These are phyloP conservation scores for Debaryomyces sp. DNA, from an alignment of 1,139 yeast genomes.

Conservation along the genomic window DNA sequence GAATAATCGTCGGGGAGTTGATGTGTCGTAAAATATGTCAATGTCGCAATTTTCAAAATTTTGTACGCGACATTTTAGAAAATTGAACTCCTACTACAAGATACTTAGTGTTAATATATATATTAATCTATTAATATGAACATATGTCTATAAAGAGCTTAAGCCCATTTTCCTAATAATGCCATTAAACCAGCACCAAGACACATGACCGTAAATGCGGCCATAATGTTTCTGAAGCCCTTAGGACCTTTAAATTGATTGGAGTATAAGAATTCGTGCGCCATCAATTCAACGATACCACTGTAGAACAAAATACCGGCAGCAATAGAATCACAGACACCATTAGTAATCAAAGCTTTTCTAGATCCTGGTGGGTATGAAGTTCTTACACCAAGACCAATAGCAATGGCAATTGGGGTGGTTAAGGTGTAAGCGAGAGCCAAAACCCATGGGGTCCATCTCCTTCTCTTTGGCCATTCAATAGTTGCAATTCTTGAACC, in stretches of 20 bases:
- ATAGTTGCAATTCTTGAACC: slow-evolving; percentile 44
- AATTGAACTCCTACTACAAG: neutral
- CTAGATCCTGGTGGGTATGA: slow-evolving; percentile 38
- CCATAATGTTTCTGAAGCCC: slow-evolving; percentile 20
- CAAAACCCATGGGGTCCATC: slow-evolving; percentile 37
- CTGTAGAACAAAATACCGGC: slow-evolving; percentile 43
- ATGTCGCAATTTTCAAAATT: slow-evolving; percentile 1
- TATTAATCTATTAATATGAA: slow-evolving; percentile 1
- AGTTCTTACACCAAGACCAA: slow-evolving; percentile 39
- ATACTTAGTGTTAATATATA: neutral
- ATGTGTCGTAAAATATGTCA: neutral
- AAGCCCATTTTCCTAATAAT: slow-evolving; percentile 48
- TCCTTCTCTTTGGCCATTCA: slow-evolving; percentile 34
- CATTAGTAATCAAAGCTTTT: slow-evolving; percentile 36
- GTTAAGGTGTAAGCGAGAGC: slow-evolving; percentile 34
- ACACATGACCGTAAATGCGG: slow-evolving; percentile 30
- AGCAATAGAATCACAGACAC: slow-evolving; percentile 39
- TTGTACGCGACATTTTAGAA: neutral
- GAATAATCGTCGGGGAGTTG: neutral
- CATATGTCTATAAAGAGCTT: neutral
- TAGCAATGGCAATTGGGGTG: slow-evolving; percentile 40
- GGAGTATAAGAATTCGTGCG: slow-evolving; percentile 38
- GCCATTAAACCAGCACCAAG: slow-evolving; percentile 45
- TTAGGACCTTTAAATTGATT: slow-evolving; percentile 25
- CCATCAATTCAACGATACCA: slow-evolving; percentile 45